These are phyloP conservation scores for Umbelopsis isabellina DNA, from an alignment of 192 early-diverging fungal species.

Conservation along the genomic window DNA sequence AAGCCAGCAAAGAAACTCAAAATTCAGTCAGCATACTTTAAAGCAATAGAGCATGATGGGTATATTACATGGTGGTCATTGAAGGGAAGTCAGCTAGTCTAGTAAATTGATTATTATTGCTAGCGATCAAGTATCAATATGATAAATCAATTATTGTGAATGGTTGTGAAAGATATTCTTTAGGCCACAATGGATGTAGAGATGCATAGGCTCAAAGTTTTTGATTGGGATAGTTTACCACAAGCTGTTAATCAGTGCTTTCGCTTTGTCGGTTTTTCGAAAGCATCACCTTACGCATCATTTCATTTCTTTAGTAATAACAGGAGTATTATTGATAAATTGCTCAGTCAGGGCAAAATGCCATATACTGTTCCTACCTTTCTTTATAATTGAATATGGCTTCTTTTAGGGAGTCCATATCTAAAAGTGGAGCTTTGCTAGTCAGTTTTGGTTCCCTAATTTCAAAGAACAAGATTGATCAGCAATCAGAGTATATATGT, in stretches of 20 bases:
- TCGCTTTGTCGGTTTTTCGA: not conserved
- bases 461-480: not conserved
- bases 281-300: slow-evolving; percentile 13
- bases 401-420: slow-evolving; percentile 6
- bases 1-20: too few relatives aligned
- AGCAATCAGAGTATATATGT: not conserved
- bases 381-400: slow-evolving; percentile 11
- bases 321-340: not conserved
- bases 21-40: too few relatives aligned
- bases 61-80: too few relatives aligned
- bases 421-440: slow-evolving; percentile 3
- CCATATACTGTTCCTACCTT: not conserved
- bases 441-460: not conserved
- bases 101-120: too few relatives aligned
- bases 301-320: not conserved
- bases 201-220: not conserved
- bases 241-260: not conserved
- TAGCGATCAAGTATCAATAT: too few relatives aligned
- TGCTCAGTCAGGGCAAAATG: not conserved
- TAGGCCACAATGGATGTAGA: too few relatives aligned
- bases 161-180: too few relatives aligned
- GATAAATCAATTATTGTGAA: too few relatives aligned
- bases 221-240: not conserved
- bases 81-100: too few relatives aligned
- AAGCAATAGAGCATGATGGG: too few relatives aligned